phyloP scores from a whole-genome alignment of 2,329 filamentous ascomycete species.

The Raffaelea albimanens region DNA sequence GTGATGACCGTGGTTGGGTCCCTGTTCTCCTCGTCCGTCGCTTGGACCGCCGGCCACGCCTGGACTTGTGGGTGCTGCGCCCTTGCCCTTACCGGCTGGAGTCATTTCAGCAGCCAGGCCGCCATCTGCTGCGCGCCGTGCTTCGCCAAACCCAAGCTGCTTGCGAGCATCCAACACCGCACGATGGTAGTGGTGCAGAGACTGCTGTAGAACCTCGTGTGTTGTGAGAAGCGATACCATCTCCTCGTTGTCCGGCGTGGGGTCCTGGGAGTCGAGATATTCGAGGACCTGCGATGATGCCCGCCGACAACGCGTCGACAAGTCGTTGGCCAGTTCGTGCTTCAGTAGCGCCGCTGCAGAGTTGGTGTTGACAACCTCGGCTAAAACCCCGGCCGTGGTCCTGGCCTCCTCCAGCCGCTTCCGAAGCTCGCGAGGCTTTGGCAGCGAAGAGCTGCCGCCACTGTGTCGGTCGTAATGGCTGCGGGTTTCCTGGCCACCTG shows the following conservation, averaged over 20 bases:
- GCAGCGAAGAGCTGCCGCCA: conserved; percentile 38
- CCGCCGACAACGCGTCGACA: conserved; percentile 73
- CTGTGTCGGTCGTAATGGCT: conserved; percentile 23
- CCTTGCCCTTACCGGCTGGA: conserved; percentile 18
- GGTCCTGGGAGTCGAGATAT: conserved; percentile 74
- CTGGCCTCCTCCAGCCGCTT: conserved; percentile 81
- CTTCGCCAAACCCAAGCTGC: conserved; percentile 32
- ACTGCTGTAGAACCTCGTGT: conserved; percentile 79
- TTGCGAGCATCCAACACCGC: conserved; percentile 59
- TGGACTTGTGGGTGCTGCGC: conserved; percentile 8
- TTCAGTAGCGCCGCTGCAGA: conserved; percentile 62
- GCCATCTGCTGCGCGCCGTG: conserved; percentile 18
- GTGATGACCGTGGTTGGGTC: neutral
- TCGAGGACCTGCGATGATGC: conserved; percentile 74
- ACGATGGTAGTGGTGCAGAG: conserved; percentile 76
- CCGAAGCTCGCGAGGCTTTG: conserved; percentile 66
- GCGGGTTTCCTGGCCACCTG: conserved; percentile 7
- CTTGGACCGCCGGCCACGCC: neutral
- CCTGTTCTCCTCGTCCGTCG: neutral
- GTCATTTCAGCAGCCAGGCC: conserved; percentile 10
- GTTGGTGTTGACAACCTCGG: conserved; percentile 83
- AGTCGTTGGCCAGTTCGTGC: conserved; percentile 90
- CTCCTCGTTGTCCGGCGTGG: conserved; percentile 82
- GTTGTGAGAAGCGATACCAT: conserved; percentile 90
- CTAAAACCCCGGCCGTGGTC: conserved; percentile 84